Evolutionary conservation across 176 grass and related monocot species (phyloP).

Genomic region (Eleusine coracana): DNA sequence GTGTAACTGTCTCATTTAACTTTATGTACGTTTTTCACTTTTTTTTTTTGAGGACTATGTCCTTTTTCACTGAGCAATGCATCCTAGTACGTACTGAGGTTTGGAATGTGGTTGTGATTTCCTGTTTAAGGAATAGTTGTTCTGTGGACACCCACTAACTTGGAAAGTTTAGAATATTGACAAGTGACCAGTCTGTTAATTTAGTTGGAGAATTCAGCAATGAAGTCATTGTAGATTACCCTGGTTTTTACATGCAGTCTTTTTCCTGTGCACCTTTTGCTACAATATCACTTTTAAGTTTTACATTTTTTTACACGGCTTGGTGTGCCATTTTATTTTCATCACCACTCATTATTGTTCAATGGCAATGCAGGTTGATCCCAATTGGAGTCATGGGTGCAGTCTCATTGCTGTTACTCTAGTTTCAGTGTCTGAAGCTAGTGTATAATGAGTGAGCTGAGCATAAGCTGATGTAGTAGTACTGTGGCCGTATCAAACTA

Average conservation of each 20-base stretch:
- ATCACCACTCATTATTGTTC: not conserved
- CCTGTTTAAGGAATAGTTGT: not conserved
- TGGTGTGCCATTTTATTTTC: no score
- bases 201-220: not conserved
- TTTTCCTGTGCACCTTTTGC: no score
- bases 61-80: not conserved
- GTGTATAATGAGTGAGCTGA: not conserved
- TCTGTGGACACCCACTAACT: not conserved
- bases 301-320: no score
- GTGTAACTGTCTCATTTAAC: not conserved
- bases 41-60: no score
- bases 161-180: not conserved
- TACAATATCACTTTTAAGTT: no score
- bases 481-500: not conserved
- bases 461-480: slow-evolving; percentile 28
- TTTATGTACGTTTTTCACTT: not conserved
- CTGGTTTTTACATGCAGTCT: no score
- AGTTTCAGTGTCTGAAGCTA: not conserved
- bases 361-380: slow-evolving; percentile 30
- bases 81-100: not conserved
- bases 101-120: not conserved
- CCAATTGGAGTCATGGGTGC: not conserved
- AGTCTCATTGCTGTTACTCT: not conserved
- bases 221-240: not conserved
- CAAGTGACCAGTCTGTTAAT: not conserved